Evolutionary conservation across 495 filamentous ascomycete species (phyloP), one percentile per base, ranked within the genome.

Genomic region (Aspergillus nanangensis): DNA sequence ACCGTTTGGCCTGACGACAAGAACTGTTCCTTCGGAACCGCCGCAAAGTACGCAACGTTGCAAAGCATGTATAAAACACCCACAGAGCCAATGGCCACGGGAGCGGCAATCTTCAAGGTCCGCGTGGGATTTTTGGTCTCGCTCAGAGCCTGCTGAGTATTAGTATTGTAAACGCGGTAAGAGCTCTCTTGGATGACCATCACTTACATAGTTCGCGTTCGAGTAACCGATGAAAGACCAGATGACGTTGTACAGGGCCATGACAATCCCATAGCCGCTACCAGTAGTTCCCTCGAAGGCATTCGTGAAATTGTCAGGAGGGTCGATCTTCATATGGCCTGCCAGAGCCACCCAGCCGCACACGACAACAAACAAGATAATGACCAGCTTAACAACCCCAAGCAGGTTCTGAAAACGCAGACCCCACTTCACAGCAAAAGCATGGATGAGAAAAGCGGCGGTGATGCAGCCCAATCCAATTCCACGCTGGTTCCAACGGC

Each of bases 31-130:
- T 79, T 81, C 17, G 80, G 72, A 5, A 87, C 81, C 0, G 80
- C 84, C 4, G 80, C 80, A 48, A 87, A 86, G 60, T 87, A 88
- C 44, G 84, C 83, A 38, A 88, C 77, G 62, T 88, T 87, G 54
- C 76, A 78, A 19, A 87, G 57, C 62, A 87, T 80, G 63, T 86
- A 87, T 0, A 86, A 63, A 21, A 87, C 64, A 0, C 78, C 76
- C 19, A 86, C 82, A 8, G 72, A 69, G 20, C 63, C 71, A 15
- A 86, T 73, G 11, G 82, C 83, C 19, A 81, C 49, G 0, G 79
- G 82, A 0, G 80, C 84, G 2, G 82, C 84, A 41, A 80, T 75
- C 51, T 78, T 71, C 47, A 87, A 71, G 0, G 82, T 87, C 36
- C 75, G 74, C 14, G 73, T 70, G 0, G 83, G 83, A 51, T 86